A percentile compares a stretch with the other conserved stretches of the same genome.
Conservation (phyloP, 768 basidiomycete species). For the Termitomyces sp. region DNA sequence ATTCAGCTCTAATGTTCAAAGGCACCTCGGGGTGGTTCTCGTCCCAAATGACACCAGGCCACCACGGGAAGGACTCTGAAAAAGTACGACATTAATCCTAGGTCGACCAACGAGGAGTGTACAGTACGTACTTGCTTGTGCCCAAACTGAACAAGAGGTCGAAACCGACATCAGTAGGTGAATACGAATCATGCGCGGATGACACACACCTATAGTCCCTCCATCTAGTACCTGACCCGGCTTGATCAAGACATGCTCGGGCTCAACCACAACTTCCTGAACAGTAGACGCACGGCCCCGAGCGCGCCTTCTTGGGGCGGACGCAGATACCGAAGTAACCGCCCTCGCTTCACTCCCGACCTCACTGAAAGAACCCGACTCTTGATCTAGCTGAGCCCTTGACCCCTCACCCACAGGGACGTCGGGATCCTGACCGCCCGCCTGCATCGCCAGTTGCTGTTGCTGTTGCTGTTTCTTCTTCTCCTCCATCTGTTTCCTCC, state of each 20-base stretch:
- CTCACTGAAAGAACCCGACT: conserved; percentile 47
- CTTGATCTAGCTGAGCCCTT: conserved; percentile 24
- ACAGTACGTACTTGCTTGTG: conserved; percentile 59
- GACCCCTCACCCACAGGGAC: background rate
- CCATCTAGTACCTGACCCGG: conserved; percentile 39
- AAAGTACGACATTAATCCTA: background rate
- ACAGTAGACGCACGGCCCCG: background rate
- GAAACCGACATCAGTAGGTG: conserved; percentile 1
- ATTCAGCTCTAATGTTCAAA: conserved; percentile 28
- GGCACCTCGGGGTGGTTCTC: conserved; percentile 62
- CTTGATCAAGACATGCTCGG: conserved; percentile 32
- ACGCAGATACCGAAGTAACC: background rate
- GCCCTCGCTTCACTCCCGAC: conserved; percentile 20
- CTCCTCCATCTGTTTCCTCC: conserved; percentile 40
- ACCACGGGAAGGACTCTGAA: conserved; percentile 79
- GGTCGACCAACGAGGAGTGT: background rate
- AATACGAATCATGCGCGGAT: background rate
- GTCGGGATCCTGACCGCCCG: background rate
- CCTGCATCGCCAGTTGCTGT: conserved; percentile 4
- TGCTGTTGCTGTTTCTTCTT: conserved; percentile 22
- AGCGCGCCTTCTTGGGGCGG: conserved; percentile 1
- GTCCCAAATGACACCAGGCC: conserved; percentile 79
- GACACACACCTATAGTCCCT: conserved; percentile 64
- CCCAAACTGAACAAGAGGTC: conserved; percentile 64
- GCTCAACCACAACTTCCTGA: conserved; percentile 13